Evolutionary conservation across 2,329 filamentous ascomycete genomes (phyloP), one percentile per base, ranked within the genome.

Genomic region (Monosporascus cannonballus): DNA sequence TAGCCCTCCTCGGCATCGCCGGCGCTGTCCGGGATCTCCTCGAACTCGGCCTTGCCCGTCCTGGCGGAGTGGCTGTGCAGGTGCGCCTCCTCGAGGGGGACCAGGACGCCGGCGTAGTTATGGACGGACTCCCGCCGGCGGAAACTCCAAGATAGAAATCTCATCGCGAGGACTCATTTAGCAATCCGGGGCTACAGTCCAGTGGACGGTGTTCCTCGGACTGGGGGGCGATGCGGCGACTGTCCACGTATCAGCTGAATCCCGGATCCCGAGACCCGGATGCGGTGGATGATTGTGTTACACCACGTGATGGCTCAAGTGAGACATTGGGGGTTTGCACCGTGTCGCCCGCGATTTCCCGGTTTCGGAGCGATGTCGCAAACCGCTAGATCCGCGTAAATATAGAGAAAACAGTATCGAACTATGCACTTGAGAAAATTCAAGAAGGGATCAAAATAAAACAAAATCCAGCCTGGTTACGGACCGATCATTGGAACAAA

Each of bases 71-170:
- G 74, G 61, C 77, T 80, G 64, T 83, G 75, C 45, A 77, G 70
- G 64, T 83, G 79, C 0, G 80, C 80, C 58, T 82, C 72, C 18
- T 79, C 76, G 1, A 83, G 71, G 22, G 79, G 73, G 11, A 83
- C 66, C 18, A 82, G 62, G 36, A 81, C 78, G 57, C 75, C 76
- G 24, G 71, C 57, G 58, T 81, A 82, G 65, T 78, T 69, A 55
- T 76, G 65, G 27, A 77, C 73, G 2, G 77, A 78, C 59, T 79
- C 76, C 48, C 68, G 60, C 56, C 59, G 64, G 36, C 59, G 49
- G 47, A 61, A 53, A 49, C 58, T 49, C 48, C 59, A 56, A 47
- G 55, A 57, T 11, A 61, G 55, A 47, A 60, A 48, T 39, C 51
- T 55, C 57, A 58, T 49, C 27, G 22, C 34, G 39, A 41, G n/a